These are phyloP conservation scores for Quercus wislizeni DNA, from an alignment of 306 rosid genomes.

Conservation along the genomic window DNA sequence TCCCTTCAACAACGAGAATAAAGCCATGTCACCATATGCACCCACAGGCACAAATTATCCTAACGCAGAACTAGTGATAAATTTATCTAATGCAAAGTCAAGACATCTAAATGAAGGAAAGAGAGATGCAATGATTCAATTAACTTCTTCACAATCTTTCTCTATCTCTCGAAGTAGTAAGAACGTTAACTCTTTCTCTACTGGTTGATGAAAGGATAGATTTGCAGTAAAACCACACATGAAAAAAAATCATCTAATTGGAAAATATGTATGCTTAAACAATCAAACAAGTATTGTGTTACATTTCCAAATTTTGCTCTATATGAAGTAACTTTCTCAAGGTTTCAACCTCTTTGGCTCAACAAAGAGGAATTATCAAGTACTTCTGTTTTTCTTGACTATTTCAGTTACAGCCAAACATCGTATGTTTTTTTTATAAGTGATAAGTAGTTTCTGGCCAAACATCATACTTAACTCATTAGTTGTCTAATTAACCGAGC, in stretches of 20 bases:
- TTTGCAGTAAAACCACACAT: too few relatives aligned
- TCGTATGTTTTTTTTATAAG: not conserved
- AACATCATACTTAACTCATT: not conserved
- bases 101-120: not conserved
- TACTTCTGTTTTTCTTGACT: not conserved
- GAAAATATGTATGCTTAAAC: too few relatives aligned
- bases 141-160: too few relatives aligned
- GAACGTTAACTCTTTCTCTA: too few relatives aligned
- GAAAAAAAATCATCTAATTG: too few relatives aligned
- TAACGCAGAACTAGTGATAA: not conserved
- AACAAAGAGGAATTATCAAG: not conserved
- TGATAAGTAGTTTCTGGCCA: not conserved
- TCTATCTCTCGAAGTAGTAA: too few relatives aligned
- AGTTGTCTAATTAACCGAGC: not conserved
- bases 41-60: not conserved
- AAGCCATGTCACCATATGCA: constrained; percentile 26
- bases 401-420: not conserved
- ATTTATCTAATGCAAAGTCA: not conserved
- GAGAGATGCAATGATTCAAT: too few relatives aligned
- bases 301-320: not conserved
- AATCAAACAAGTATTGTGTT: too few relatives aligned
- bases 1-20: constrained; percentile 57
- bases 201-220: too few relatives aligned
- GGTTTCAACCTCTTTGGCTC: not conserved
- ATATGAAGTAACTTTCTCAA: not conserved